Base-by-base conservation (phyloP, 2,329 filamentous ascomycete species). In the Chrysoporthe austroafricana region DNA sequence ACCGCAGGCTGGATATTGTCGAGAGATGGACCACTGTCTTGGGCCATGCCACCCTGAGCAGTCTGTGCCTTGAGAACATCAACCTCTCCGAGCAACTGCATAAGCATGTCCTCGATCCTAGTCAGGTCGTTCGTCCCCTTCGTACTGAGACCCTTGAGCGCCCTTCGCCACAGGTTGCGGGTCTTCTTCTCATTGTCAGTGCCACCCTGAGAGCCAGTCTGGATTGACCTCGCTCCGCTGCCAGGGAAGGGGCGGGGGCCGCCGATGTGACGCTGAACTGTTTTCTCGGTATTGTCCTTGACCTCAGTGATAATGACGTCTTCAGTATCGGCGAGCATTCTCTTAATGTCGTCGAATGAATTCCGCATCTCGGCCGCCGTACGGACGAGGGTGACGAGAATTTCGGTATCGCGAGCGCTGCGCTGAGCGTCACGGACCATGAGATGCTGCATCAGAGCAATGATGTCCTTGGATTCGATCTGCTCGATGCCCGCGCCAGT, bases 371-470 rank as follows among this genome's bases (percentile, higher is more conserved):
- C 96, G 14, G 96, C 91, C 4, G 96, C 95, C 65, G 94, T 94
- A 69, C 95, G 91, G 70, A 99, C 96, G 43, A 99, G 87, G 0
- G 96, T 95, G 59, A 97, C 93, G 21, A 99, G 84, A 66, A 99
- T 97, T 79, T 99, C 96, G 0, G 96, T 98, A 74, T 99, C 96
- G 57, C 96, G 88, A 58, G 96, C 96, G 79, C 96, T 98, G 69
- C 96, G 90, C 80, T 98, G 95, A 52, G 95, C 96, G 80, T 99
- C 96, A 46, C 96, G 91, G 71, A 98, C 96, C 77, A 96, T 98
- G 70, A 99, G 89, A 79, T 99, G 96, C 76, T 99, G 95, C 96
- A 99, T 99, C 69, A 99, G 83, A 34, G 95, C 93, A 71, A 99
- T 91, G 73, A 99, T 96, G 75, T 99, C 96, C 80, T 96, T 96